phyloP scores from a whole-genome alignment of 2,329 filamentous ascomycete genomes.

The Blastomyces percursus region DNA sequence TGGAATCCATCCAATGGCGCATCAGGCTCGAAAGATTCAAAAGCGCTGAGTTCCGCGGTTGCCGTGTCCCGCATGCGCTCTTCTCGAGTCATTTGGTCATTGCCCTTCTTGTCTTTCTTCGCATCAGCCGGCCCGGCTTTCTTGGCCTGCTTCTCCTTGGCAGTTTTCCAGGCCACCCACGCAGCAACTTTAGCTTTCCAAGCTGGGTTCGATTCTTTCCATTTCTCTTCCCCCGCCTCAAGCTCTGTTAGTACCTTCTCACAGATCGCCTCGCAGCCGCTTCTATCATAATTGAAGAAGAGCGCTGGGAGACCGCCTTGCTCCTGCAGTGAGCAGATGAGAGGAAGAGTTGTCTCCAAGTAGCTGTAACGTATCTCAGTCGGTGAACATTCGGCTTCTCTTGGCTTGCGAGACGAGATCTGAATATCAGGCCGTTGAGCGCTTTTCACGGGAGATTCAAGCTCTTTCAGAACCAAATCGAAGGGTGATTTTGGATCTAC shows the following conservation, averaged over 20 bases:
- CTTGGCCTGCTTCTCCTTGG: constrained; percentile 24
- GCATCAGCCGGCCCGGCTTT: constrained; percentile 30
- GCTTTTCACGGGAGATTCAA: constrained; percentile 25
- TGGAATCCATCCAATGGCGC: constrained; percentile 53
- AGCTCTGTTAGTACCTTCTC: constrained; percentile 43
- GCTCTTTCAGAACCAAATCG: constrained; percentile 40
- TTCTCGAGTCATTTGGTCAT: constrained; percentile 40
- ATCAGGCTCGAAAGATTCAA: constrained; percentile 57
- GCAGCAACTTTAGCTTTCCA: constrained; percentile 52
- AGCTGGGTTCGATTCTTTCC: constrained; percentile 45
- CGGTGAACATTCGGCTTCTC: constrained; percentile 11
- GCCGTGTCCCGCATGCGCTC: constrained; percentile 49
- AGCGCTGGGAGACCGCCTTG: constrained; percentile 60
- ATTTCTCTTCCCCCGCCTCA: constrained; percentile 43
- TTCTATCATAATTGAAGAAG: constrained; percentile 65
- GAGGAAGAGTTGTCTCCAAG: constrained; percentile 42
- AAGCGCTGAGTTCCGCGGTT: constrained; percentile 44
- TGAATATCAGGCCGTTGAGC: constrained; percentile 9
- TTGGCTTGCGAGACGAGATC: constrained; percentile 12
- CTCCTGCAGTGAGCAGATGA: constrained; percentile 50
- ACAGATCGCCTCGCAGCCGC: constrained; percentile 51
- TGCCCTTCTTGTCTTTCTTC: constrained; percentile 24
- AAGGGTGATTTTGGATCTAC: constrained; percentile 43
- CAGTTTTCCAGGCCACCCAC: constrained; percentile 47
- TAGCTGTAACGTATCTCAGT: constrained; percentile 24